Evolutionary conservation across 768 basidiomycete species (phyloP), one percentile per base, ranked within the genome.

Genomic region (Amanita brunnescens): DNA sequence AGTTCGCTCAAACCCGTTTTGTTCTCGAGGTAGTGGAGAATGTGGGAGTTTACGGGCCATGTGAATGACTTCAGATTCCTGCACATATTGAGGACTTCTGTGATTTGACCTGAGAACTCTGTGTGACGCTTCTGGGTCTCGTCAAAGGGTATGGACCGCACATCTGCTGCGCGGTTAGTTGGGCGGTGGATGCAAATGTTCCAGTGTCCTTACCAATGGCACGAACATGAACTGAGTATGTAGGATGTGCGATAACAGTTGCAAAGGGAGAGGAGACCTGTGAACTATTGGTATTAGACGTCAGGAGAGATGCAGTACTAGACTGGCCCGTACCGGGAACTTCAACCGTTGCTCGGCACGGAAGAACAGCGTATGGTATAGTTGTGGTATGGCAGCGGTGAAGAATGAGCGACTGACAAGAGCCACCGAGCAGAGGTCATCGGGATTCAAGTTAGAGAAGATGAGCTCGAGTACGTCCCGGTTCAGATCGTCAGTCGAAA

Each of bases 401-500:
- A 81, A 69, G 55, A 88, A 89, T 0, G 83, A 77, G 38, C 71
- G 73, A 59, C 77, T 83, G 59, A 86, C 85, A 37, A 80, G 78
- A 0, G 82, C 76, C 16, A 80, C 70, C 2, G 78, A 73, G 13
- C 78, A 71, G 29, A 89, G 73, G 57, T 86, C 83, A 14, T 72
- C 70, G 37, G 70, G 67, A n/a, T 67, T 61, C 5, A 89, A 67
- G 57, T 74, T n/a, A n/a, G n/a, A 63, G 55, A 84, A 83, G 14
- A 89, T 78, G n/a, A 80, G 69, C 59, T 84, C 81, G 37, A 87
- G 73, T 33, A 88, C 82, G 65, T 90, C 87, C 16, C 80, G 72
- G 55, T n/a, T n/a, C n/a, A n/a, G n/a, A n/a, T n/a, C n/a, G n/a
- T n/a, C n/a, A n/a, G n/a, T n/a, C n/a, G n/a, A n/a, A n/a, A n/a